Base-by-base conservation (phyloP, 148 eudicot genomes). In the Selenicereus undatus region DNA sequence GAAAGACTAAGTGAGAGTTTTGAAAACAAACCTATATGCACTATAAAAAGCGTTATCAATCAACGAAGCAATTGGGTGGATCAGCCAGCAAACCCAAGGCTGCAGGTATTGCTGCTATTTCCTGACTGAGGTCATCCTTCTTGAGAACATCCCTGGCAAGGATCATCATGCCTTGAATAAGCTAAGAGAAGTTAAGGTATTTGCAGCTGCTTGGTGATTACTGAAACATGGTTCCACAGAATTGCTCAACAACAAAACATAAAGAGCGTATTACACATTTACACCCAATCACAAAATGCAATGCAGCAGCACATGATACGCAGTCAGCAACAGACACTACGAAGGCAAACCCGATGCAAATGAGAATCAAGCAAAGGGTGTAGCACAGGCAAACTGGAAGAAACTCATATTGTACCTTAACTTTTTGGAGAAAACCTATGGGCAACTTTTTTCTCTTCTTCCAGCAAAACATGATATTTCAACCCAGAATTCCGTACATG, bases 31-130 rank as follows among this genome's bases (percentile, higher is more conserved):
- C 93, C 93, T 73, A 90, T 79, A 39, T 87, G 91, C 80, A 91
- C 93, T 32, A 90, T 89, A 76, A 90, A 90, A 90, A 10, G 93
- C 91, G 11, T 90, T 90, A 73, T 90, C 93, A 26, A 90, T 82
- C 17, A 90, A 85, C 65, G 93, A 90, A 36, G 93, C 93, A 76
- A 90, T 80, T 13, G 93, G 93, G 78, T 32, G 32, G 32, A 2
- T 90, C 93, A 26, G 93, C 93, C 24, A 89, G 83, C 60, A 90
- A 86, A 35, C 90, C 93, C 79, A 90, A 48, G 22, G 93, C 90
- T 24, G 93, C 93, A 16, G 93, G 91, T 24, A 90, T 27, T 39
- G 93, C 93, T 65, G 84, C 80, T 73, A 90, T 89, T 72, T 90
- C 93, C 74, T 30, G 20, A 11, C 90, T 89, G 29, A 90, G 87